These are phyloP conservation scores for Colletotrichum sublineola DNA, from an alignment of 2,329 filamentous ascomycete genomes.

Conservation along the genomic window DNA sequence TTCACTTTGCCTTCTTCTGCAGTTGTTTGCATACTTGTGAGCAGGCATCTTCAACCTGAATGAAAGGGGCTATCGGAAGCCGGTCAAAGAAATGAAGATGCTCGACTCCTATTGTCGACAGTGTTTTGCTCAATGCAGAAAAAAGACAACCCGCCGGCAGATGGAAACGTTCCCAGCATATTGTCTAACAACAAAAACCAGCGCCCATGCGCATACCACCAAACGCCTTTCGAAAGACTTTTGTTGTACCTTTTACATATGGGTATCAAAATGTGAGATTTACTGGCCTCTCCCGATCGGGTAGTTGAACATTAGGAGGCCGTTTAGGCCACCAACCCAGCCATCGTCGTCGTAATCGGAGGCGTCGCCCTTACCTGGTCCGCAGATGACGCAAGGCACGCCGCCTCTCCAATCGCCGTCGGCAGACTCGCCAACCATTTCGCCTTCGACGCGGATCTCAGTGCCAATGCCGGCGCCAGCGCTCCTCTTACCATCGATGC, in stretches of 20 bases:
- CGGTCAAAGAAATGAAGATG: not conserved
- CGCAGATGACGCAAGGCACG: constrained; percentile 90
- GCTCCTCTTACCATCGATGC: constrained; percentile 80
- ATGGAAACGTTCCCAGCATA: not conserved
- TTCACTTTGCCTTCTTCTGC: not conserved
- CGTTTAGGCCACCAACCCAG: constrained; percentile 96
- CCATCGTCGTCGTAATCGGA: constrained; percentile 81
- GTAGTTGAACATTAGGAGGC: constrained; percentile 96
- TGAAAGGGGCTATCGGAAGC: not conserved
- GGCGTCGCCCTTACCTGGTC: constrained; percentile 57
- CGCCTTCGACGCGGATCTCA: constrained; percentile 90
- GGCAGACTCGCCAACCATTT: constrained; percentile 73
- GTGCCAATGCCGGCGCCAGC: constrained; percentile 79
- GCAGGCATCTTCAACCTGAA: not conserved
- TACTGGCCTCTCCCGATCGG: constrained; percentile 76
- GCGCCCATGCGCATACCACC: constrained; percentile 15
- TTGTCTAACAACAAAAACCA: not conserved
- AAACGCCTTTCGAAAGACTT: constrained; percentile 41
- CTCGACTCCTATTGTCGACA: not conserved
- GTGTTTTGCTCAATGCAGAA: not conserved
- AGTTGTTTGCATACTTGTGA: not conserved
- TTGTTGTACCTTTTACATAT: constrained; percentile 28
- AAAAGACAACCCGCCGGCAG: not conserved
- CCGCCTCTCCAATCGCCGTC: constrained; percentile 75
- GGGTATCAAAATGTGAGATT: constrained; percentile 33